Evolutionary conservation across 768 basidiomycete species (phyloP).

Genomic region (Boletus barrowsii): DNA sequence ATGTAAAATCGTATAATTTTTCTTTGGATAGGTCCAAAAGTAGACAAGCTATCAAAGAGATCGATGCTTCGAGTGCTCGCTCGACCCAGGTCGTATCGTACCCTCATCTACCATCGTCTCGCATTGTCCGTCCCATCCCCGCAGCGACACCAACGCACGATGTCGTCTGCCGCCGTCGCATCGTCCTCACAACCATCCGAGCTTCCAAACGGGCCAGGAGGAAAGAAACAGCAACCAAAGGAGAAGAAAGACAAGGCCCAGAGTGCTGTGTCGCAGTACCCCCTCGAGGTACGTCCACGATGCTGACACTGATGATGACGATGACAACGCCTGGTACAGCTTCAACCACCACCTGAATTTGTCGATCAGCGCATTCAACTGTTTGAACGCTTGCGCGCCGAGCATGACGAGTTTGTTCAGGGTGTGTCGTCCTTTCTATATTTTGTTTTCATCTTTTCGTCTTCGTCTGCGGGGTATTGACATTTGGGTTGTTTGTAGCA

Average conservation of each 20-base stretch:
- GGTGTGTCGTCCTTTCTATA: too few species aligned
- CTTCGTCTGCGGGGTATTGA: neutral
- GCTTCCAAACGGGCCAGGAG: conserved; percentile 38
- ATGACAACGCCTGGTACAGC: conserved; percentile 38
- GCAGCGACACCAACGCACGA: conserved; percentile 28
- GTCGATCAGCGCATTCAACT: conserved; percentile 88
- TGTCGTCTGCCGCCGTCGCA: conserved; percentile 48
- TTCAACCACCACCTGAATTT: conserved; percentile 81
- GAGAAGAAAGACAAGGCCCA: conserved; percentile 39
- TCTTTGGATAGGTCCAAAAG: conserved; percentile 24
- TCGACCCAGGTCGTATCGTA: conserved; percentile 29
- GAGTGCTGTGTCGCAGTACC: conserved; percentile 41
- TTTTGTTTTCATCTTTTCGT: neutral
- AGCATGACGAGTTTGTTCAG: conserved; percentile 78
- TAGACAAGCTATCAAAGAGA: conserved; percentile 3
- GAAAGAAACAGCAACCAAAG: conserved; percentile 41
- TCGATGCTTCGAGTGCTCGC: conserved; percentile 35
- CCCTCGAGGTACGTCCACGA: conserved; percentile 53
- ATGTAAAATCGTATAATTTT: neutral
- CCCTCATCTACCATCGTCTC: conserved; percentile 18
- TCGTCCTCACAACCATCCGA: conserved; percentile 56
- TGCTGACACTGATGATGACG: neutral
- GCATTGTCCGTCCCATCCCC: neutral
- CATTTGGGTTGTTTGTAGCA: conserved; percentile 27
- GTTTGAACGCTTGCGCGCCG: conserved; percentile 81